Conservation (phyloP, 768 basidiomycete genomes). For the Chalciporus pseudorubinellus region DNA sequence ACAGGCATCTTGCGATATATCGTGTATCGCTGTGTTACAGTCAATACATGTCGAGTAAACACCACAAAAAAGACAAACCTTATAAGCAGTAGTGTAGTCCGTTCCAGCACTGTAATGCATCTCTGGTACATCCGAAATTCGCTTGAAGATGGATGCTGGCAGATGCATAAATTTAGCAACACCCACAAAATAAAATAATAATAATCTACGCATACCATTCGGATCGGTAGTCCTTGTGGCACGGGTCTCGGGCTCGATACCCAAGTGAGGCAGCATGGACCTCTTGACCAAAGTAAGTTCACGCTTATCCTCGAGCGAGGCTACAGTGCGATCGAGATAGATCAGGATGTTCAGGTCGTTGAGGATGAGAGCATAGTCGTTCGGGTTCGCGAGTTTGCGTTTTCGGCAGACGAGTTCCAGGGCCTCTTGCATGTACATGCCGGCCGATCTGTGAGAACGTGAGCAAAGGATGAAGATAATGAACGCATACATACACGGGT, state of each 20-base stretch:
- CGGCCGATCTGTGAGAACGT: constrained; percentile 56
- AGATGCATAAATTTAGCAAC: background rate
- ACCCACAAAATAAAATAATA: background rate
- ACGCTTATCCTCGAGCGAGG: constrained; percentile 83
- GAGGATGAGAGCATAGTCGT: constrained; percentile 81
- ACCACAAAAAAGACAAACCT: constrained; percentile 44
- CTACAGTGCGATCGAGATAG: constrained; percentile 94
- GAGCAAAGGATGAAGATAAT: background rate
- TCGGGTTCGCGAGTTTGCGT: constrained; percentile 62
- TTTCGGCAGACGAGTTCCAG: constrained; percentile 79
- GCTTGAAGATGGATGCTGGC: constrained; percentile 90
- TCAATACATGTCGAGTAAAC: background rate
- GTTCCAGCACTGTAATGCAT: constrained; percentile 56
- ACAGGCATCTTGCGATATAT: constrained; percentile 95
- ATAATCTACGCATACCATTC: constrained; percentile 57
- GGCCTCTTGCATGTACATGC: constrained; percentile 97
- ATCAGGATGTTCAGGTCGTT: constrained; percentile 64
- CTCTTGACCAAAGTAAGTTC: constrained; percentile 81
- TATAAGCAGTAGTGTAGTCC: constrained; percentile 85
- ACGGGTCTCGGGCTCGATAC: constrained; percentile 64
- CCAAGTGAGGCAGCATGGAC: constrained; percentile 70
- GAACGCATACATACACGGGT: constrained; percentile 63
- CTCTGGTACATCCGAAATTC: constrained; percentile 66
- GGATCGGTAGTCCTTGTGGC: constrained; percentile 82
- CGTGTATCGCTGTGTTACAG: constrained; percentile 66